A percentile compares a stretch with the other conserved stretches of the same genome.
phyloP scores from a whole-genome alignment of 345 rosid species.

The Streptanthus diversifolius region DNA sequence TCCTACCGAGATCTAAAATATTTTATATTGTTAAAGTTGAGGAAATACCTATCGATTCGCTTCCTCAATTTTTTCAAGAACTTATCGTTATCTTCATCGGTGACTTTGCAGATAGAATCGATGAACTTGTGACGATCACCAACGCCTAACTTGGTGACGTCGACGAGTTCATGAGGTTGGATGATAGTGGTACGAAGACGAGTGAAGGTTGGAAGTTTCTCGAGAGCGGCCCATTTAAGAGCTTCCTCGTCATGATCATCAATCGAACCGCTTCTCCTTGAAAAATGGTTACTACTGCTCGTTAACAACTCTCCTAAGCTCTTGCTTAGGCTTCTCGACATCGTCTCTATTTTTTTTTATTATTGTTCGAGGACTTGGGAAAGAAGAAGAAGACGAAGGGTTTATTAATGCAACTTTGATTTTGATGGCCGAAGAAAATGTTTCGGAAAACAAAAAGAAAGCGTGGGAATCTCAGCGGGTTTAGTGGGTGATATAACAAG shows the following conservation, averaged over 20 bases:
- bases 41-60: conserved; percentile 65
- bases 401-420: neutral
- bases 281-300: conserved; percentile 23
- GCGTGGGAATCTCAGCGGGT: conserved; percentile 11
- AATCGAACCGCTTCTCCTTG: conserved; percentile 41
- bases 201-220: conserved; percentile 74
- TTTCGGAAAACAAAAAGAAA: conserved; percentile 31
- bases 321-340: conserved; percentile 45
- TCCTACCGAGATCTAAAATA: neutral
- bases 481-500: neutral
- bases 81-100: conserved; percentile 83
- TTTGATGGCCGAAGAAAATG: conserved; percentile 12
- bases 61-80: conserved; percentile 69
- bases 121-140: conserved; percentile 69
- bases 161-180: conserved; percentile 47
- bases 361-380: neutral
- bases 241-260: conserved; percentile 78
- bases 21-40: no score
- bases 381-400: neutral
- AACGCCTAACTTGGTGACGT: conserved; percentile 63
- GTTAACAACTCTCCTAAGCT: conserved; percentile 54
- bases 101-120: conserved; percentile 67
- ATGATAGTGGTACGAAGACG: conserved; percentile 72
- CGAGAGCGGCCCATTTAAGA: conserved; percentile 93
- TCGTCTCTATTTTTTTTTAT: conserved; percentile 26